phyloP scores from a whole-genome alignment of 768 basidiomycete species.

The Amylocystis lapponica region DNA sequence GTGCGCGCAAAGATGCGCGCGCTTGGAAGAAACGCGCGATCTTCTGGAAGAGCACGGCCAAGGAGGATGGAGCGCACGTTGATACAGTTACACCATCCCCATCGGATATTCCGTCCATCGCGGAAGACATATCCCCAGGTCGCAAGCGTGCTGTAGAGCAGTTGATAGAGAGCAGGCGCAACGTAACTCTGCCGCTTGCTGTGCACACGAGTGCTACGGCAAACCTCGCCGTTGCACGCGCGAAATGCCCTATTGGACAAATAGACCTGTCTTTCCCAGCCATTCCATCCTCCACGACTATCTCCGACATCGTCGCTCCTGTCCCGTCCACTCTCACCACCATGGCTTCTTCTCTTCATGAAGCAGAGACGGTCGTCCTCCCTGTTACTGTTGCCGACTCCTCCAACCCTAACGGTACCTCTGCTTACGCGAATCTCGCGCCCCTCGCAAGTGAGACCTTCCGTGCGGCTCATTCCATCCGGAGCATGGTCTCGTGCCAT shows the following conservation, averaged over 20 bases:
- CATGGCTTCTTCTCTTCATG: background rate
- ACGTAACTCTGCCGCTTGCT: too few species aligned
- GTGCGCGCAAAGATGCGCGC: constrained; percentile 12
- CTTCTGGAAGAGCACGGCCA: constrained; percentile 19
- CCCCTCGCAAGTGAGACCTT: constrained; percentile 19
- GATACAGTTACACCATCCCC: constrained; percentile 19
- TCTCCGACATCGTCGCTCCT: background rate
- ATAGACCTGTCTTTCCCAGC: background rate
- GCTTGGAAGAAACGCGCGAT: constrained; percentile 15
- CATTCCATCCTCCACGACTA: background rate
- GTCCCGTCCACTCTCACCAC: background rate
- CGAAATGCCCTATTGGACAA: too few species aligned
- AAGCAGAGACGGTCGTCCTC: too few species aligned
- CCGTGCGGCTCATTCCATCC: constrained; percentile 19
- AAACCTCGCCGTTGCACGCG: too few species aligned
- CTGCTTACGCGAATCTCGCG: constrained; percentile 11
- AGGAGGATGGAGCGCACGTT: constrained; percentile 7
- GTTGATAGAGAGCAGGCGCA: constrained; percentile 3
- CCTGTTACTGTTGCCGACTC: too few species aligned
- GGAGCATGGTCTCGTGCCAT: constrained; percentile 4
- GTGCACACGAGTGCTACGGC: too few species aligned
- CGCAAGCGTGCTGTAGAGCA: constrained; percentile 4
- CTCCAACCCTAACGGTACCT: background rate
- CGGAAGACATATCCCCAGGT: constrained; percentile 5
- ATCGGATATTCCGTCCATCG: constrained; percentile 16